Conservation (phyloP, 179 eudicot genomes). For the Beta lomatogona region DNA sequence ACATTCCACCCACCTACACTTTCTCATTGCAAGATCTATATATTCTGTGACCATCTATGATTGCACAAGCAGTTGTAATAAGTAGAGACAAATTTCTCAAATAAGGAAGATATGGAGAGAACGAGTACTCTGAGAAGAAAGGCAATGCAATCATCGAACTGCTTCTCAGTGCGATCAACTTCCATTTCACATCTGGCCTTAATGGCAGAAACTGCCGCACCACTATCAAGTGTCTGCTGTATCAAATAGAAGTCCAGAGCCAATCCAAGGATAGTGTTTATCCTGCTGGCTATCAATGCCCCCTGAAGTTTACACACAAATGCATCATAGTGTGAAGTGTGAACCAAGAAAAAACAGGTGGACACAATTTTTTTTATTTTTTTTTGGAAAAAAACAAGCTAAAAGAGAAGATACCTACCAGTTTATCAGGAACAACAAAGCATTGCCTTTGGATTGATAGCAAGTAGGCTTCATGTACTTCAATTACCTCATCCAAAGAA, state of each 20-base stretch:
- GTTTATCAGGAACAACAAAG: constrained; percentile 97
- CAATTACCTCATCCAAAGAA: constrained; percentile 91
- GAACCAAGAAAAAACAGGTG: not conserved
- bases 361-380: too few relatives aligned
- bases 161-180: constrained; percentile 86
- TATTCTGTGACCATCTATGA: not conserved
- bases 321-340: not conserved
- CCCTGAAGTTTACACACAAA: constrained; percentile 48
- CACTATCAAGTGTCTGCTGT: constrained; percentile 74
- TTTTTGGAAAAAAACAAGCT: not conserved
- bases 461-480: constrained; percentile 93
- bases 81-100: not conserved
- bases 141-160: constrained; percentile 96
- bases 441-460: constrained; percentile 92
- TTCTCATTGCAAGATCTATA: not conserved
- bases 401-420: constrained; percentile 47
- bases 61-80: too few relatives aligned
- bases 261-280: constrained; percentile 87
- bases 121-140: constrained; percentile 86
- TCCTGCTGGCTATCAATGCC: constrained; percentile 92
- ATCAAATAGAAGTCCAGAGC: constrained; percentile 82
- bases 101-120: constrained; percentile 11
- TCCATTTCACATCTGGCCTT: constrained; percentile 91
- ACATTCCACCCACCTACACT: not conserved
- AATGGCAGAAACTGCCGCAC: constrained; percentile 73